Conservation (phyloP, 208 protist species). For the Trypanosoma theileri region DNA sequence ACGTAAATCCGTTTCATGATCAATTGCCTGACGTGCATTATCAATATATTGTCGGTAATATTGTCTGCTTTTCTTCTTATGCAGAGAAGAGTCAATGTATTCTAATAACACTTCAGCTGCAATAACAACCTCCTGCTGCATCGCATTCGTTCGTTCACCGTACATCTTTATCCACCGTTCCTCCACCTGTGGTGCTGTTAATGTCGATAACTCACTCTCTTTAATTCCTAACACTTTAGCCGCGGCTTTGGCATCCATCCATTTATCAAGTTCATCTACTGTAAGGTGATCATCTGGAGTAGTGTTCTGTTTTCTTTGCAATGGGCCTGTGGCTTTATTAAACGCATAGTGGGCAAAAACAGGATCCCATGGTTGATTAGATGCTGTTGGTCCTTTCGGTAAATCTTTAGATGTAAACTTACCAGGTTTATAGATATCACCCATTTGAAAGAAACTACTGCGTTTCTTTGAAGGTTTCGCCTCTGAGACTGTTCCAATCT, state of each 20-base stretch:
- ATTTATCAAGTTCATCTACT: constrained; percentile 72
- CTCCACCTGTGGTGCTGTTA: constrained; percentile 52
- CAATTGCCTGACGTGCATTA: constrained; percentile 57
- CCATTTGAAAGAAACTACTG: constrained; percentile 30
- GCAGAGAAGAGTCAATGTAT: constrained; percentile 76
- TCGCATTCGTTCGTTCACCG: constrained; percentile 46
- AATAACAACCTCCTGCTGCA: constrained; percentile 77
- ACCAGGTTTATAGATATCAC: constrained; percentile 27
- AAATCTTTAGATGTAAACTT: constrained; percentile 35
- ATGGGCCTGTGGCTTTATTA: constrained; percentile 41
- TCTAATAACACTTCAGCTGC: constrained; percentile 84
- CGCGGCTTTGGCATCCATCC: constrained; percentile 79
- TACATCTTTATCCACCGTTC: constrained; percentile 64
- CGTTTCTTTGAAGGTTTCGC: constrained; percentile 29
- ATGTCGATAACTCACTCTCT: constrained; percentile 61
- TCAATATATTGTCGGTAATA: constrained; percentile 82
- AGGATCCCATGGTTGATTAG: constrained; percentile 48
- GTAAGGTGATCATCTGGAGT: constrained; percentile 69
- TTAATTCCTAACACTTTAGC: constrained; percentile 82
- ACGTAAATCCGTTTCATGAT: constrained; percentile 49
- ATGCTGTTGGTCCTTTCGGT: constrained; percentile 29
- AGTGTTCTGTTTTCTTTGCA: constrained; percentile 59
- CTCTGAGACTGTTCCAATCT: constrained; percentile 36
- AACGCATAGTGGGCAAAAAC: constrained; percentile 33
- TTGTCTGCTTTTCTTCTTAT: constrained; percentile 75